These are phyloP conservation scores for Babesia ovis DNA, from an alignment of 169 alveolate genomes.

Conservation along the genomic window DNA sequence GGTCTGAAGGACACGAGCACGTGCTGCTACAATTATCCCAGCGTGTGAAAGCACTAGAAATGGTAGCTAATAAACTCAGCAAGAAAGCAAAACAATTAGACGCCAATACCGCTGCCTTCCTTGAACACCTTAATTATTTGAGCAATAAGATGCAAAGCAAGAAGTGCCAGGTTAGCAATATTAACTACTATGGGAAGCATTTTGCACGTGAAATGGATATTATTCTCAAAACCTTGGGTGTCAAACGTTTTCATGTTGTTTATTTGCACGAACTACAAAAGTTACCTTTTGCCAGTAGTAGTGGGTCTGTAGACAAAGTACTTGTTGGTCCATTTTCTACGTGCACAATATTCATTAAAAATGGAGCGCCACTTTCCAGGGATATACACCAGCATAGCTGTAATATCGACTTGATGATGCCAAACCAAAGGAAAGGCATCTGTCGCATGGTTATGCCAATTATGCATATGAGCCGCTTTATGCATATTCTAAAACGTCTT, in stretches of 20 bases:
- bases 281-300: not conserved
- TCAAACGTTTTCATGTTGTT: not conserved
- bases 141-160: not conserved
- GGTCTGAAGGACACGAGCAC: constrained; percentile 36
- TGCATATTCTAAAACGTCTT: constrained; percentile 9
- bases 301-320: not conserved
- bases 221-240: not conserved
- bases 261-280: not conserved
- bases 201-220: not conserved
- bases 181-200: not conserved
- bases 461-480: constrained; percentile 20
- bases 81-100: constrained; percentile 15
- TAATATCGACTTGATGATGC: not conserved
- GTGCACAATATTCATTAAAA: not conserved
- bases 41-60: constrained; percentile 53
- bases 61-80: constrained; percentile 31
- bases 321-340: not conserved
- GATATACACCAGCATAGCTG: constrained; percentile 1
- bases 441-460: constrained; percentile 8
- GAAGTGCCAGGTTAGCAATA: not conserved
- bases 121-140: constrained; percentile 2
- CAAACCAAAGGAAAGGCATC: not conserved
- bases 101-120: constrained; percentile 5
- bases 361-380: not conserved
- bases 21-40: constrained; percentile 62